Evolutionary conservation across 306 rosid species (phyloP), one percentile per base, ranked within the genome.

Genomic region (Prunus davidiana): DNA sequence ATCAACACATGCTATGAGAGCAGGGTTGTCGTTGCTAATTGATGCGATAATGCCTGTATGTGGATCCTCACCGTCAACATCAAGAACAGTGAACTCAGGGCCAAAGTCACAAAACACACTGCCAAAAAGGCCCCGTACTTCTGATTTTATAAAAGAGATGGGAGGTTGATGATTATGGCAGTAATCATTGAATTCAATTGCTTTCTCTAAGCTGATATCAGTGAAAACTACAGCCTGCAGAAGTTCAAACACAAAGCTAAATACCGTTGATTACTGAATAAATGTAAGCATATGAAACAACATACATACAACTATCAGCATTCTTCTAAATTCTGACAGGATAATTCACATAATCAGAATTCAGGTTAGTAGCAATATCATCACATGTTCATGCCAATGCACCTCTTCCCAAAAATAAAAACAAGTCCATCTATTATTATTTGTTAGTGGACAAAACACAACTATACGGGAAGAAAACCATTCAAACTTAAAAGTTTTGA

Each of bases 221-320:
- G 80, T 69, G 80, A 77, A 77, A 41, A 77, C 80, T 2, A 69
- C 80, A 27, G 80, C 75, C 80, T 77, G 75, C 65, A 56, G 74
- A 57, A 67, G 66, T 51, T 34, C 25, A 54, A 75, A 75, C 24
- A 22, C 27, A 13, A 8, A 65, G 51, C 38, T 75, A 22, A 52
- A 52, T 22, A 8, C 6, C 32, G 61, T 50, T 63, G 14, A 50
- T 25, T 51, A 38, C 62, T 22, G n/a, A 13, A 9, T 43, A 72
- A 72, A 41, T 10, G 24, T 41, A 38, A 55, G 51, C 13, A 7
- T 32, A 71, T 30, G n/a, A 20, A 56, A 34, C 62, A 9, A 27
- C 24, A 62, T 28, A 3, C 13, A 68, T 1, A 43, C 38, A 56
- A n/a, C 57, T 27, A 46, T 19, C 4, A 11, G 20, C 30, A 25